Conservation (phyloP, 129 eudicot genomes). For the Flaveria ramosissima region DNA sequence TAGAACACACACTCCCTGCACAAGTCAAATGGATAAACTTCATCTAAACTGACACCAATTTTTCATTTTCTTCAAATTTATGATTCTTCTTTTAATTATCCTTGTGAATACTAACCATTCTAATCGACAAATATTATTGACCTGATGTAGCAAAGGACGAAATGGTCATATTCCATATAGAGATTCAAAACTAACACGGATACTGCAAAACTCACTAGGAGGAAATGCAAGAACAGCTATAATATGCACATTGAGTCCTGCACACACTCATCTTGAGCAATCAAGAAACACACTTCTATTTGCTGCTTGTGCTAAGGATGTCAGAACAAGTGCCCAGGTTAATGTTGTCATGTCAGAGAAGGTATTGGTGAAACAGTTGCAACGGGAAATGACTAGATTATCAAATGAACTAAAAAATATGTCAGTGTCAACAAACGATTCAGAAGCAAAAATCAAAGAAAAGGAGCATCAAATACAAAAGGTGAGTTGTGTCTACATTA, state of each 20-base stretch:
- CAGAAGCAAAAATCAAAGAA: slow-evolving; percentile 47
- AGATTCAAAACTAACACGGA: slow-evolving; percentile 96
- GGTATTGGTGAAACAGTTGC: slow-evolving; percentile 76
- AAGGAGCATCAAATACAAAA: slow-evolving; percentile 72
- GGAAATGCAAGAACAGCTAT: slow-evolving; percentile 95
- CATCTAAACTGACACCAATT: background rate
- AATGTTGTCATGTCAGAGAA: slow-evolving; percentile 90
- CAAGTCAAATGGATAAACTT: background rate
- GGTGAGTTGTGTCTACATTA: slow-evolving; percentile 37
- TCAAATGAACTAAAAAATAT: slow-evolving; percentile 60
- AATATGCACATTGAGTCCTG: slow-evolving; percentile 95
- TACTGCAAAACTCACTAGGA: slow-evolving; percentile 87
- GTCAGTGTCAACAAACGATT: slow-evolving; percentile 39
- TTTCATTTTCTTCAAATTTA: background rate
- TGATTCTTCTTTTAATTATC: background rate
- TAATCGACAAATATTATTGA: background rate
- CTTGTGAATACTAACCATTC: background rate
- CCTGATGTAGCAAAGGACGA: slow-evolving; percentile 66
- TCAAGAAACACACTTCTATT: slow-evolving; percentile 92
- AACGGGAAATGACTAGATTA: slow-evolving; percentile 62
- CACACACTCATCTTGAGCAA: slow-evolving; percentile 81
- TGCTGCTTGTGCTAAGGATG: slow-evolving; percentile 90
- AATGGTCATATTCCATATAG: slow-evolving; percentile 83
- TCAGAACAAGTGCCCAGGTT: slow-evolving; percentile 78
- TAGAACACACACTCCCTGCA: slow-evolving; percentile 4